phyloP scores from a whole-genome alignment of 2,329 filamentous ascomycete genomes.

The Aspergillus viridinutans region DNA sequence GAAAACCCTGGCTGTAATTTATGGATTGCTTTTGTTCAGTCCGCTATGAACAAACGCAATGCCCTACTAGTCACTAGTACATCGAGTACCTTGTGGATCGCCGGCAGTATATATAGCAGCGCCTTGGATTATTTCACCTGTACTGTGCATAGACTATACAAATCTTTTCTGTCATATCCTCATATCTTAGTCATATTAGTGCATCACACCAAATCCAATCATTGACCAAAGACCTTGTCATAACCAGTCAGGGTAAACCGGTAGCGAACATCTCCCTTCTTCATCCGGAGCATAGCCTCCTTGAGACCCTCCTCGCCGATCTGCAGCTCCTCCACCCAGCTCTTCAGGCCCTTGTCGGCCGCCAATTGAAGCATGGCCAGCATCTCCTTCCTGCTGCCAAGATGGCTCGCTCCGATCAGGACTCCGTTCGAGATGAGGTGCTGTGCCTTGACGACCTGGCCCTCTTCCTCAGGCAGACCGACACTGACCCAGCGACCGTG shows the following conservation, averaged over 20 bases:
- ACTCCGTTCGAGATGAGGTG: constrained; percentile 70
- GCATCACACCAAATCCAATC: not conserved
- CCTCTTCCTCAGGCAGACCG: constrained; percentile 72
- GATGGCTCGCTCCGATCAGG: constrained; percentile 66
- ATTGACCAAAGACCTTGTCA: constrained; percentile 32
- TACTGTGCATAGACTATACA: not conserved
- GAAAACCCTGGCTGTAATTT: not conserved
- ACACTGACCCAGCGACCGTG: constrained; percentile 77
- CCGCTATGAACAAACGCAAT: too few relatives aligned
- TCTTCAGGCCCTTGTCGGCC: constrained; percentile 63
- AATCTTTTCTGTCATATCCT: not conserved
- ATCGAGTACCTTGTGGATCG: not conserved
- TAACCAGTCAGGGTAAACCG: constrained; percentile 61
- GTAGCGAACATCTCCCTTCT: constrained; percentile 68
- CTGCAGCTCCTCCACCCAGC: constrained; percentile 66
- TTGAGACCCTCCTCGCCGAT: constrained; percentile 67
- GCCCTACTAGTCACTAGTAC: not conserved
- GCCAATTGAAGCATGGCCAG: constrained; percentile 68
- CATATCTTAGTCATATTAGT: not conserved
- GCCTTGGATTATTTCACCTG: not conserved
- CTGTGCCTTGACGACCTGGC: constrained; percentile 67
- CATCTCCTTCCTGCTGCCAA: constrained; percentile 67
- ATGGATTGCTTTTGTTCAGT: too few relatives aligned
- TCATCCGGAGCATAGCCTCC: constrained; percentile 65
- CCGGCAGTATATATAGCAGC: not conserved